A percentile compares a stretch with the other conserved stretches of the same genome.
Evolutionary conservation across 768 basidiomycete species (phyloP).

Genomic region (Trametes sanguinea): DNA sequence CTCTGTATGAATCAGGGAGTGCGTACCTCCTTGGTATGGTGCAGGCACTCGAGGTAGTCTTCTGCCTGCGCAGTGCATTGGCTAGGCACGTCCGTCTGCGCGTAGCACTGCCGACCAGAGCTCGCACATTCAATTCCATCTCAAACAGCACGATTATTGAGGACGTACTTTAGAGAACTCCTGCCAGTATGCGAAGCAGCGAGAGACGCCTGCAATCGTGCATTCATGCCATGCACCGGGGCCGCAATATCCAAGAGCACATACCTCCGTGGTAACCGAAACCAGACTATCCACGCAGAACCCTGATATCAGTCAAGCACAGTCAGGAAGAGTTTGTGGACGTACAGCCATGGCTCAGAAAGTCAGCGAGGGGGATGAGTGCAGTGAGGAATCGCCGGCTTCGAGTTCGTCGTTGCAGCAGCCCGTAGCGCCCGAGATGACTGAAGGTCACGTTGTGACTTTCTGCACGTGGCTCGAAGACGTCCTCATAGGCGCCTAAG

Average conservation of each 20-base stretch:
- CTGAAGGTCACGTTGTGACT: conserved; percentile 9
- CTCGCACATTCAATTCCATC: neutral
- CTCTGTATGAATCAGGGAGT: neutral
- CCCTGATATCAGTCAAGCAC: neutral
- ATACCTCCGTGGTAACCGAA: conserved; percentile 37
- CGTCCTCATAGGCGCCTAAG: neutral
- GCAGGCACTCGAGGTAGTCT: conserved; percentile 92
- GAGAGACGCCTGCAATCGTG: conserved; percentile 62
- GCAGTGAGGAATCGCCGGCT: neutral
- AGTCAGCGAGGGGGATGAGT: conserved; percentile 14
- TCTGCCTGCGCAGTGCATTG: conserved; percentile 72
- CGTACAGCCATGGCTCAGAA: conserved; percentile 43
- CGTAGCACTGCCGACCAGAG: conserved; percentile 68
- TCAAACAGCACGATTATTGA: neutral
- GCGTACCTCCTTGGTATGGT: conserved; percentile 84
- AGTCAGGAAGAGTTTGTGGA: neutral
- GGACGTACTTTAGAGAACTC: conserved; percentile 71
- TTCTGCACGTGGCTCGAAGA: neutral
- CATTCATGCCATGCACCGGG: conserved; percentile 2
- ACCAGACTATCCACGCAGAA: conserved; percentile 52
- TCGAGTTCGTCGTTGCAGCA: neutral
- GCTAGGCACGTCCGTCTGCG: conserved; percentile 69
- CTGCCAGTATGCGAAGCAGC: conserved; percentile 93
- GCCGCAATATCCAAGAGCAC: neutral
- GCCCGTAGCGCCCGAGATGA: neutral